phyloP scores from a whole-genome alignment of 2,329 filamentous ascomycete species.

The Aspergillus eucalypticola region DNA sequence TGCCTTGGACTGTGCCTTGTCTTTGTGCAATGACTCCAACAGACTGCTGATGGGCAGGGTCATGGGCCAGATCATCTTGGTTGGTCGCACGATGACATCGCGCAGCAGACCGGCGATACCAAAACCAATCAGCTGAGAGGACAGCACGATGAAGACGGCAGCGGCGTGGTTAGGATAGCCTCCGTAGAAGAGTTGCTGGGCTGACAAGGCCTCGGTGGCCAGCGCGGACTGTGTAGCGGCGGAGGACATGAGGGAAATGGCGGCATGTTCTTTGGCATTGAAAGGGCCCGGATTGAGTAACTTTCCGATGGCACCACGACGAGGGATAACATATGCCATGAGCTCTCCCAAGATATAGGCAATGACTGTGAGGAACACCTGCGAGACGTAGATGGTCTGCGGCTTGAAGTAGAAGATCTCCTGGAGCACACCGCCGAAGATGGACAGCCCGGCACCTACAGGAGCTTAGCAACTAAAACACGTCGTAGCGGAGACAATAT shows the following conservation, averaged over 20 bases:
- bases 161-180: constrained; percentile 7
- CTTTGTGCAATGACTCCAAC: constrained; percentile 6
- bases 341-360: not conserved
- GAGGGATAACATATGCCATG: constrained; percentile 4
- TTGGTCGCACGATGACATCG: constrained; percentile 6
- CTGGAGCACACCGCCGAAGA: constrained; percentile 5
- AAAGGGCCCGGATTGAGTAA: constrained; percentile 4
- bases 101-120: constrained; percentile 6
- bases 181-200: constrained; percentile 6
- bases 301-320: not conserved
- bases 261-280: constrained; percentile 6
- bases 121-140: constrained; percentile 4
- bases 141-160: constrained; percentile 1
- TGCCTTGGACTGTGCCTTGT: not conserved
- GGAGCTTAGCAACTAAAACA: not conserved
- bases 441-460: not conserved
- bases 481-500: too few relatives aligned
- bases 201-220: constrained; percentile 5
- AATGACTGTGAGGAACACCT: constrained; percentile 5
- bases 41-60: constrained; percentile 3
- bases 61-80: constrained; percentile 11
- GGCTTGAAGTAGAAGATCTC: constrained; percentile 9
- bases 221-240: constrained; percentile 5
- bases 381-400: constrained; percentile 7
- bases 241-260: constrained; percentile 7